Evolutionary conservation across 768 basidiomycete genomes (phyloP).

Genomic region (Sporobolomyces phaffii): DNA sequence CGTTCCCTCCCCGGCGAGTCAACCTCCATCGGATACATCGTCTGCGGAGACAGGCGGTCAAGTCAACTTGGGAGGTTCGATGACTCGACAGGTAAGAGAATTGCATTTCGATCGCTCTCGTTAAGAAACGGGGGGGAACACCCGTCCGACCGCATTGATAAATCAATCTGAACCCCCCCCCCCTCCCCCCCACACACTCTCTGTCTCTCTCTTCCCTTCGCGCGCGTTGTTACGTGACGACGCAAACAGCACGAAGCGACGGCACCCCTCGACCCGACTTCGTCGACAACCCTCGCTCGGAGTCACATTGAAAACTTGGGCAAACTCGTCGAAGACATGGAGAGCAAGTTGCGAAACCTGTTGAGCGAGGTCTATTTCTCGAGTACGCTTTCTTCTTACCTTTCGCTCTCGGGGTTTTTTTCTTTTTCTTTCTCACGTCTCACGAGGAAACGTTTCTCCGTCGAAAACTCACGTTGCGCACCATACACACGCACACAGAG

Average conservation of each 20-base stretch:
- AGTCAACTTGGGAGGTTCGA: constrained; percentile 82
- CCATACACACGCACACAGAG: too few relatives aligned
- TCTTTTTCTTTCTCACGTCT: neutral
- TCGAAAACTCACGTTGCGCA: too few relatives aligned
- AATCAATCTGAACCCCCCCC: too few relatives aligned
- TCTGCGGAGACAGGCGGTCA: constrained; percentile 56
- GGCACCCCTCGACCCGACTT: constrained; percentile 42
- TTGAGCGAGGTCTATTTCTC: constrained; percentile 55
- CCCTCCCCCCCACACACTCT: too few relatives aligned
- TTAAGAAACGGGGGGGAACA: too few relatives aligned
- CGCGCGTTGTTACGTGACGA: constrained; percentile 43
- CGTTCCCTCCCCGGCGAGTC: constrained; percentile 38
- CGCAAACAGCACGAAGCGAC: constrained; percentile 41
- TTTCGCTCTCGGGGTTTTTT: neutral
- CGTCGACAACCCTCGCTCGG: constrained; percentile 38
- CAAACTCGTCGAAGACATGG: constrained; percentile 95
- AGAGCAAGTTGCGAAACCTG: constrained; percentile 95
- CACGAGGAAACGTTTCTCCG: too few relatives aligned
- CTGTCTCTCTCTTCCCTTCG: neutral
- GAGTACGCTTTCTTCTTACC: too few relatives aligned
- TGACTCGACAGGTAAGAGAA: constrained; percentile 93
- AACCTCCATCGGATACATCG: too few relatives aligned
- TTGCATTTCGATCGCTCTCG: too few relatives aligned
- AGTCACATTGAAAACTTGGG: constrained; percentile 93
- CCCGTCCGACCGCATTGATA: too few relatives aligned